Evolutionary conservation across 1,284 basidiomycete genomes (phyloP), one percentile per base, ranked within the genome.

Genomic region (Inonotus obliquus): DNA sequence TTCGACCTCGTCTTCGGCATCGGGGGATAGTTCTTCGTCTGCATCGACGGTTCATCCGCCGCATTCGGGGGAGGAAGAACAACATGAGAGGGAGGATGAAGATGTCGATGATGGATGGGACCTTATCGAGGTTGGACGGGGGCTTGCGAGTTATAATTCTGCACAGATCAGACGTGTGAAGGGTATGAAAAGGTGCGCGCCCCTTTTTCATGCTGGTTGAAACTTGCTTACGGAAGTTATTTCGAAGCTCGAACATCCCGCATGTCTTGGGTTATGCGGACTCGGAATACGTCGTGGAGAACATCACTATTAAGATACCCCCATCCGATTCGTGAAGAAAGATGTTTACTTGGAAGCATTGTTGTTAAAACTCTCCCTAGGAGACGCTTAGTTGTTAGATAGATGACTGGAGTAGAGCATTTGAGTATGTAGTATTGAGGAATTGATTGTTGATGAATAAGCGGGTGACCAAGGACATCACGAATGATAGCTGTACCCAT

Each of bases 221-320:
- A n/a, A 38, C 60, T 68, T 64, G 17, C 27, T 53, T 21, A 35
- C 35, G 21, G 37, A 35, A 51, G 58, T 55, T 61, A 53, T 39
- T 32, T 14, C 37, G 4, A 70, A 96, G 96, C 68, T 88, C 92
- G 0, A 83, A 92, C 63, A 89, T 98, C 48, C 78, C 87, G 14
- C 84, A 88, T 65, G 71, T 94, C 9, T 75, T 99, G 44, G 96
- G 94, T 0, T 98, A 98, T 73, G 92, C 91, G 19, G 96, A 98
- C 71, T 93, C 93, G 38, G 95, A 98, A 71, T 94, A 98, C 75
- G 92, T 98, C 39, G 96, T 97, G 3, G 96, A 98, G 69, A 92
- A 93, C 68, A 88, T 96, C 67, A 92, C 89, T 2, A 87, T 92
- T 63, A 79, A 86, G 21, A 45, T 64, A 19, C 58, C 62, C 3